Percentiles rank a stretch among this genome's conserved stretches.
Conservation (phyloP, 2,329 filamentous ascomycete genomes). For the Monosporascus cannonballus region DNA sequence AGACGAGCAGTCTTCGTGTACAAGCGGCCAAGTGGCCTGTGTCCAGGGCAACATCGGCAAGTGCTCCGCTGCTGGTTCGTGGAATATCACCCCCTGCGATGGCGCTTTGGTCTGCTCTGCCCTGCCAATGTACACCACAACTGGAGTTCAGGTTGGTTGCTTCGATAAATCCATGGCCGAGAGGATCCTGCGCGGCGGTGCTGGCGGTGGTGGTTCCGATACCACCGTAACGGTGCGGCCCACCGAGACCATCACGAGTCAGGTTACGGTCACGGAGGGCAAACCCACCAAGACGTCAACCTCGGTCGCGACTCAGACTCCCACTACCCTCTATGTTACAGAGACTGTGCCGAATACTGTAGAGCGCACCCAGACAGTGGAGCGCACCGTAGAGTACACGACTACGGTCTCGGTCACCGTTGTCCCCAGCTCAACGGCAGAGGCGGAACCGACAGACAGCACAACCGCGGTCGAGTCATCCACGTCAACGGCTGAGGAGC, state of each 20-base stretch:
- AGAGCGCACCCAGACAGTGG: not conserved
- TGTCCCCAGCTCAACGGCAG: not conserved
- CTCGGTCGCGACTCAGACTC: not conserved
- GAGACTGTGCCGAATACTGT: not conserved
- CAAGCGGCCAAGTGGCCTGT: conserved; percentile 42
- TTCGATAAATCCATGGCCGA: conserved; percentile 33
- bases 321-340: not conserved
- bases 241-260: conserved; percentile 2
- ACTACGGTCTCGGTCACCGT: not conserved
- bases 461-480: not conserved
- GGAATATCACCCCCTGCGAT: conserved; percentile 32
- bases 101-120: conserved; percentile 42
- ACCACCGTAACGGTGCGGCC: conserved; percentile 1
- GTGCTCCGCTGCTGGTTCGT: conserved; percentile 37
- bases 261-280: conserved; percentile 13
- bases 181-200: conserved; percentile 32
- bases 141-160: conserved; percentile 45
- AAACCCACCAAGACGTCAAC: not conserved
- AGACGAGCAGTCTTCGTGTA: conserved; percentile 41
- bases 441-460: not conserved
- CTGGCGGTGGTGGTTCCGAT: conserved; percentile 1
- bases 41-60: conserved; percentile 42
- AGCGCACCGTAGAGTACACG: not conserved
- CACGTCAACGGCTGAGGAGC: not conserved
- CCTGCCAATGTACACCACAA: conserved; percentile 43